Evolutionary conservation across 1,139 yeast genomes (phyloP).

Genomic region (Scheffersomyces stambukii): DNA sequence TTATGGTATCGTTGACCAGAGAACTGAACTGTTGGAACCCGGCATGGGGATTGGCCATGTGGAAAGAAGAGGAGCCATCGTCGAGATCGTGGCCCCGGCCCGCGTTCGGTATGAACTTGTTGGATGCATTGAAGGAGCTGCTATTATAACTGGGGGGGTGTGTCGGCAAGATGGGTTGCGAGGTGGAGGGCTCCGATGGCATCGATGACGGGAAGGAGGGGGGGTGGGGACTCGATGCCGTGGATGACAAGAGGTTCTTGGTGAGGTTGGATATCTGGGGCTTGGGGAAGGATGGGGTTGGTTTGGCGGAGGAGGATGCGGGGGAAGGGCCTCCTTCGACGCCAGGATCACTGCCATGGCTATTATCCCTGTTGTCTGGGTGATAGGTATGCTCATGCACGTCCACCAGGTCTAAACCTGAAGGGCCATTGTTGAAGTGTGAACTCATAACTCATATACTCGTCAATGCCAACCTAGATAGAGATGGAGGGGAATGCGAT

Average conservation of each 20-base stretch:
- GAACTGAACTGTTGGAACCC: conserved; percentile 3
- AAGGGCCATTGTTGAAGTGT: too few species aligned
- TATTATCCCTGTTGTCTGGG: too few species aligned
- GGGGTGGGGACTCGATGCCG: too few species aligned
- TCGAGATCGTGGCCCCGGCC: too few species aligned
- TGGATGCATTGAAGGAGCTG: conserved; percentile 3
- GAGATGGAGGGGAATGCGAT: too few species aligned
- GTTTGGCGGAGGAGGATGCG: conserved; percentile 3
- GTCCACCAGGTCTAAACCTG: too few species aligned
- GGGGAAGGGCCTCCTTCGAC: not conserved
- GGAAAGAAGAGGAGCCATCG: too few species aligned
- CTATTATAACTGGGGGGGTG: conserved; percentile 7
- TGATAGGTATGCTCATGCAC: too few species aligned
- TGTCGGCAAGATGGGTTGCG: conserved; percentile 1
- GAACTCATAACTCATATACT: too few species aligned
- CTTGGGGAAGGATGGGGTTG: conserved; percentile 7
- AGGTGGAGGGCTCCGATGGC: not conserved
- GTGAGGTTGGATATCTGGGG: conserved; percentile 36
- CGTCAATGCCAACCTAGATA: too few species aligned
- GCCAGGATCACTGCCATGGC: not conserved
- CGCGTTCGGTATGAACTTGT: conserved; percentile 5
- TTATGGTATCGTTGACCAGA: conserved; percentile 22
- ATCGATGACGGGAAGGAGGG: not conserved
- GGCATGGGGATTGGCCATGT: not conserved
- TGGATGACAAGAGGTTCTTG: conserved; percentile 27